Evolutionary conservation across 192 early-diverging fungal species (phyloP).

Genomic region (Coemansia sp.): DNA sequence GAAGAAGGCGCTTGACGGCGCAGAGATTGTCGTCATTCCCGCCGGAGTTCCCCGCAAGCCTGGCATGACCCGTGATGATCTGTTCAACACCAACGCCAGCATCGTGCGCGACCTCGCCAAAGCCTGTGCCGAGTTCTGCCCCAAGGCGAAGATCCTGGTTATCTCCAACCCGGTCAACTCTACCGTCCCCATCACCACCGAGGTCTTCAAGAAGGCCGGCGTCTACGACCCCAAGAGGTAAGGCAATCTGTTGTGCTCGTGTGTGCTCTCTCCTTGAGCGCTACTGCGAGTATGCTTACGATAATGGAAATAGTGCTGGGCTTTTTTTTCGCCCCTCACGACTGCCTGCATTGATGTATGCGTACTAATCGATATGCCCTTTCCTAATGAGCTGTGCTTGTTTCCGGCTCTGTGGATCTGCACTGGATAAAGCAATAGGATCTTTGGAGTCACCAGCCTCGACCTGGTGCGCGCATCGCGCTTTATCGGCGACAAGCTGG

Average conservation of each 20-base stretch:
- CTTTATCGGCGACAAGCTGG: slow-evolving; percentile 85
- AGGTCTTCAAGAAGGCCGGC: slow-evolving; percentile 84
- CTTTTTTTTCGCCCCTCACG: neutral
- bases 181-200: slow-evolving; percentile 91
- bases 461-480: slow-evolving; percentile 97
- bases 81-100: slow-evolving; percentile 97
- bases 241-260: slow-evolving; percentile 1
- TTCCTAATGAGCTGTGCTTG: neutral
- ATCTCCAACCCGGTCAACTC: slow-evolving; percentile 98
- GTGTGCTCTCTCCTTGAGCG: neutral
- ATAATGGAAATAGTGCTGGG: neutral
- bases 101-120: slow-evolving; percentile 83
- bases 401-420: neutral
- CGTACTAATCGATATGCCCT: neutral
- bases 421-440: slow-evolving; percentile 18
- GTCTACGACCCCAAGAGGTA: slow-evolving; percentile 79
- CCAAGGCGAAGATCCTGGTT: slow-evolving; percentile 83
- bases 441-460: slow-evolving; percentile 97
- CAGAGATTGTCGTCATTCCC: slow-evolving; percentile 92
- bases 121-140: slow-evolving; percentile 76
- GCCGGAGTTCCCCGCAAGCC: slow-evolving; percentile 99
- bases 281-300: neutral
- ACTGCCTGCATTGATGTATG: neutral
- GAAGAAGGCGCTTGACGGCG: slow-evolving; percentile 69
- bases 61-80: slow-evolving; percentile 98